These are phyloP conservation scores for Metrosideros polymorpha DNA, from an alignment of 441 rosid genomes.

Conservation along the genomic window DNA sequence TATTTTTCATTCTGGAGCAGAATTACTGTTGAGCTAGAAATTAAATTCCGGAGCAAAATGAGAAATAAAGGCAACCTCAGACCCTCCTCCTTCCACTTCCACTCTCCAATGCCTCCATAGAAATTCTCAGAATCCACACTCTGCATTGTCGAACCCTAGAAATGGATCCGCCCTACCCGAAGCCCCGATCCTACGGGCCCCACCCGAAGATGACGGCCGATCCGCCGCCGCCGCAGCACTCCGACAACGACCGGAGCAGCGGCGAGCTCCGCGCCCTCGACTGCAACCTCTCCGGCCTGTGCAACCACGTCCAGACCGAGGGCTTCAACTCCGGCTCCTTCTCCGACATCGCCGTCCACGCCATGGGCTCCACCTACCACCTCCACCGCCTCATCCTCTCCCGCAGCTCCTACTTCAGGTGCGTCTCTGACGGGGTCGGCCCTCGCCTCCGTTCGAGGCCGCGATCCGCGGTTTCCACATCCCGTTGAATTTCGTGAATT, in stretches of 20 bases:
- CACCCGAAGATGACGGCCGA: constrained; percentile 32
- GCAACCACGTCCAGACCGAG: constrained; percentile 84
- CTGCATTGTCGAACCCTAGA: background rate
- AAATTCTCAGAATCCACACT: background rate
- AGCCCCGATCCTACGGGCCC: constrained; percentile 33
- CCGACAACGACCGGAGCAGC: constrained; percentile 61
- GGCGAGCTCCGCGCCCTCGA: constrained; percentile 65
- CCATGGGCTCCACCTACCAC: constrained; percentile 78
- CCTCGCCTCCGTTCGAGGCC: background rate
- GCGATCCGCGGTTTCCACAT: background rate
- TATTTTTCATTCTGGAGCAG: too few relatives aligned
- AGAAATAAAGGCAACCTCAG: too few relatives aligned
- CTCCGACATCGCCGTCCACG: constrained; percentile 77
- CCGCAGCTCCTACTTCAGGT: constrained; percentile 98
- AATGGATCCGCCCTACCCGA: constrained; percentile 30
- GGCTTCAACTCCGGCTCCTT: constrained; percentile 80
- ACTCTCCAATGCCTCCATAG: background rate
- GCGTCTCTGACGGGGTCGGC: background rate
- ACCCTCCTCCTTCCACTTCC: background rate
- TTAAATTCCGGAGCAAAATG: too few relatives aligned
- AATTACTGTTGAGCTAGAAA: too few relatives aligned
- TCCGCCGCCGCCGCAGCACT: constrained; percentile 32
- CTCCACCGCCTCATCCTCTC: constrained; percentile 94
- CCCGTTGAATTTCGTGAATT: too few relatives aligned
- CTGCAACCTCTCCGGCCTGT: constrained; percentile 79